Conservation (phyloP, 257 asterid genomes). For the Linderniella brevidens region DNA sequence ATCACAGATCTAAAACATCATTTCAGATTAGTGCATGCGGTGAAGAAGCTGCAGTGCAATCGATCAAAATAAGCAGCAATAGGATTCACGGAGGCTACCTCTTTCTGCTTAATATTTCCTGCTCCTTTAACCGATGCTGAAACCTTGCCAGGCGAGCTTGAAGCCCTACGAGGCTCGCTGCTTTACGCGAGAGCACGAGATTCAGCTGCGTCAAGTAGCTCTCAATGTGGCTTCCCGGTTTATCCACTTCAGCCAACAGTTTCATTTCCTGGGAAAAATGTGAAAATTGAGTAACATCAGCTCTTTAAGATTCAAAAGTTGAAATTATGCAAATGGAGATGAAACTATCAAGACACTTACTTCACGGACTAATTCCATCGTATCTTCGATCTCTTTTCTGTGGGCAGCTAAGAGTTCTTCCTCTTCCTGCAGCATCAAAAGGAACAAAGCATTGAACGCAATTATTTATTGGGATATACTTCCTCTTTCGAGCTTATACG, state of each 20-base stretch:
- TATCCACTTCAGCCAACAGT: conserved; percentile 81
- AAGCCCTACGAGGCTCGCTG: conserved; percentile 81
- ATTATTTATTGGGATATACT: neutral
- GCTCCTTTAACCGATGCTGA: conserved; percentile 92
- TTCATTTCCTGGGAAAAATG: conserved; percentile 82
- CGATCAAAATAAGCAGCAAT: no score
- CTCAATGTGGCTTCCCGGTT: conserved; percentile 85
- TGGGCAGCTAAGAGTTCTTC: conserved; percentile 91
- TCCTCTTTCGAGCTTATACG: no score
- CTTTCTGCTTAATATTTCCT: conserved; percentile 83
- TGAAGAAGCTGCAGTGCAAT: no score
- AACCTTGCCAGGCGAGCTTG: conserved; percentile 94
- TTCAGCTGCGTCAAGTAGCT: conserved; percentile 75
- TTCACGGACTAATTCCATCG: conserved; percentile 94
- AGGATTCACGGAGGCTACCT: conserved; percentile 52
- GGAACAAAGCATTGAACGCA: conserved; percentile 5
- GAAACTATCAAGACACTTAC: conserved; percentile 18
- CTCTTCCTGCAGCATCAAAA: conserved; percentile 58
- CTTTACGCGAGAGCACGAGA: conserved; percentile 84
- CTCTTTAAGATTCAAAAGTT: no score
- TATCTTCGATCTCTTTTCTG: conserved; percentile 88
- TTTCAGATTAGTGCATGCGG: no score
- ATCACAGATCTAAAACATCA: conserved; percentile 4
- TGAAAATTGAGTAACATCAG: no score
- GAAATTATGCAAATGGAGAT: conserved; percentile 1